Evolutionary conservation across 2,329 filamentous ascomycete species (phyloP).

Genomic region (Alternaria consortialis): DNA sequence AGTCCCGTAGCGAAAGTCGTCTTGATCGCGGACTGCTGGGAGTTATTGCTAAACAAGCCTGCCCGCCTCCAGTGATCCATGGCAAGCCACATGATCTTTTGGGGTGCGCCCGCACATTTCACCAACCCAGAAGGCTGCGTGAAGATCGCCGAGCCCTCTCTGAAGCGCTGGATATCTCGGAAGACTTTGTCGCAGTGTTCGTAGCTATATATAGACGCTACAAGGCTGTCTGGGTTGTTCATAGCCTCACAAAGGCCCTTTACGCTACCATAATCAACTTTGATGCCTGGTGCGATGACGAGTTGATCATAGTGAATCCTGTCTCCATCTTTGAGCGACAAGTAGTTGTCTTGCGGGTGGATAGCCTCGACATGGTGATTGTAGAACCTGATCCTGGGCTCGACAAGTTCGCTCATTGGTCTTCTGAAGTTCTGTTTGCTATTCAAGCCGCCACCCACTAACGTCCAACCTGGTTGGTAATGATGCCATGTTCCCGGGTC

Average conservation of each 20-base stretch:
- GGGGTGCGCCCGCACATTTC: constrained; percentile 52
- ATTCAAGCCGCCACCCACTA: constrained; percentile 73
- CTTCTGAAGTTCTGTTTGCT: constrained; percentile 65
- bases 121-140: constrained; percentile 50
- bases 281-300: constrained; percentile 64
- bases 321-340: constrained; percentile 65
- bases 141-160: constrained; percentile 49
- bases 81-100: constrained; percentile 55
- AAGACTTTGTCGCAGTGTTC: constrained; percentile 50
- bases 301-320: constrained; percentile 70
- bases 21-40: constrained; percentile 40
- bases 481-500: constrained; percentile 71
- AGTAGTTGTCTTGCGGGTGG: constrained; percentile 64
- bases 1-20: constrained; percentile 52
- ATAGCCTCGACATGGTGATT: constrained; percentile 61
- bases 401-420: constrained; percentile 61
- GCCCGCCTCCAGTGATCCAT: constrained; percentile 49
- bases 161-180: constrained; percentile 39
- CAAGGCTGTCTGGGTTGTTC: constrained; percentile 40
- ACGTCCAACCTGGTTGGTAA: constrained; percentile 75
- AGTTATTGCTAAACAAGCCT: constrained; percentile 41
- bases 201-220: constrained; percentile 51
- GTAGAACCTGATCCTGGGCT: constrained; percentile 69
- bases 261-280: constrained; percentile 38
- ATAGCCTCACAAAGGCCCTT: constrained; percentile 48